Conservation (phyloP, 495 filamentous ascomycete species). For the Aspergillus indologenus region DNA sequence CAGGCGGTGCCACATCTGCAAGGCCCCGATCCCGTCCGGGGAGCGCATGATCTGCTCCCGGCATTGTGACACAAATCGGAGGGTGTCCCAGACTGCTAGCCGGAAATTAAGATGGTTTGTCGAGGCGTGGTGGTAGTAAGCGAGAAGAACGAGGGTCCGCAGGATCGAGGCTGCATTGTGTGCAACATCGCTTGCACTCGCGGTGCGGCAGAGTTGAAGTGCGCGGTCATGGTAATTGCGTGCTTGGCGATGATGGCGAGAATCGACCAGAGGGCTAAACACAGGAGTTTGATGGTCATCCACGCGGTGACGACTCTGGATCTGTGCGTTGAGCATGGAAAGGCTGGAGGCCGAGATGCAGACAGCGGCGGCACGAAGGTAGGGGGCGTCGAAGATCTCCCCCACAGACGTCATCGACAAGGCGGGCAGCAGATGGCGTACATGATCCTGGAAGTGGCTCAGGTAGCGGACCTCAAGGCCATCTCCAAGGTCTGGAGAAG, state of each 20-base stretch:
- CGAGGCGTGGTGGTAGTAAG: conserved; percentile 21
- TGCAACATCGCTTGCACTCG: neutral
- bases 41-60: conserved; percentile 1
- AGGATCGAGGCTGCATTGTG: conserved; percentile 1
- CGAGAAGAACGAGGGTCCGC: conserved; percentile 9
- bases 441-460: conserved; percentile 10
- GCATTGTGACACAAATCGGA: conserved; percentile 11
- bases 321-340: conserved; percentile 16
- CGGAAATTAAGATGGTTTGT: conserved; percentile 15
- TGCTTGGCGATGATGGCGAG: conserved; percentile 6
- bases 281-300: conserved; percentile 8
- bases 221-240: conserved; percentile 10
- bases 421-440: conserved; percentile 10
- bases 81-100: conserved; percentile 15
- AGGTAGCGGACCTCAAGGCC: conserved; percentile 4
- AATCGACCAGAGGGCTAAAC: conserved; percentile 15
- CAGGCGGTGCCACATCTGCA: conserved; percentile 22
- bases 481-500: neutral
- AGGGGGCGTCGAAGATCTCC: neutral
- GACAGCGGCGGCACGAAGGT: conserved; percentile 6
- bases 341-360: conserved; percentile 19
- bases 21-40: neutral
- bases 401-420: neutral
- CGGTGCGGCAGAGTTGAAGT: neutral
- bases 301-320: conserved; percentile 8